Conservation (phyloP, 2,329 filamentous ascomycete species). For the Diplodia scrobiculata region DNA sequence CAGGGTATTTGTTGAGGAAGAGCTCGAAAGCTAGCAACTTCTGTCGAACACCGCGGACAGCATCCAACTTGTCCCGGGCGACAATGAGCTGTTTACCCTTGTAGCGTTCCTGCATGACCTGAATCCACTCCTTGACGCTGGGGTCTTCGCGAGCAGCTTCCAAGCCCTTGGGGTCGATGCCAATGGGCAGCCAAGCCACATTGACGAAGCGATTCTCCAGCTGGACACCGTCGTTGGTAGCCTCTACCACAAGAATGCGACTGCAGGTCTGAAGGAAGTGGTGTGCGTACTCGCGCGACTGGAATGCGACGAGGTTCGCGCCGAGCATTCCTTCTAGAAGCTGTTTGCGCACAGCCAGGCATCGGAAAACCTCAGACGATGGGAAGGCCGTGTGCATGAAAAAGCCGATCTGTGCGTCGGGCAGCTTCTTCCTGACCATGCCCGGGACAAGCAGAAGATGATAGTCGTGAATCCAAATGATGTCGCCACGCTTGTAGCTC, state of each 20-base stretch:
- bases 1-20: constrained; percentile 89
- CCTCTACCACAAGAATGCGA: constrained; percentile 84
- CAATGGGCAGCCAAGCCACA: constrained; percentile 81
- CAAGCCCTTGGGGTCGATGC: constrained; percentile 81
- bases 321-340: constrained; percentile 90
- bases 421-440: constrained; percentile 87
- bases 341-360: constrained; percentile 81
- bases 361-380: constrained; percentile 93
- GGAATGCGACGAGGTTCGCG: constrained; percentile 89
- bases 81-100: constrained; percentile 88
- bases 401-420: constrained; percentile 93
- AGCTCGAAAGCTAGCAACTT: constrained; percentile 91
- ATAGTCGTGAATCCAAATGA: constrained; percentile 95
- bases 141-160: constrained; percentile 68
- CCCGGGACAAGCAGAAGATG: constrained; percentile 84
- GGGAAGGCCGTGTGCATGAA: constrained; percentile 95
- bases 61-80: constrained; percentile 89
- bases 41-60: constrained; percentile 87
- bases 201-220: constrained; percentile 92
- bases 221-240: constrained; percentile 82
- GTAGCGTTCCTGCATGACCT: constrained; percentile 79
- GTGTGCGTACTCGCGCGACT: constrained; percentile 87
- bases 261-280: constrained; percentile 97
- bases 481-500: constrained; percentile 90
- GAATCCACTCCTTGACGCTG: constrained; percentile 76